Evolutionary conservation across 139 green algal species (phyloP).

Genomic region (Eudorina sp.): DNA sequence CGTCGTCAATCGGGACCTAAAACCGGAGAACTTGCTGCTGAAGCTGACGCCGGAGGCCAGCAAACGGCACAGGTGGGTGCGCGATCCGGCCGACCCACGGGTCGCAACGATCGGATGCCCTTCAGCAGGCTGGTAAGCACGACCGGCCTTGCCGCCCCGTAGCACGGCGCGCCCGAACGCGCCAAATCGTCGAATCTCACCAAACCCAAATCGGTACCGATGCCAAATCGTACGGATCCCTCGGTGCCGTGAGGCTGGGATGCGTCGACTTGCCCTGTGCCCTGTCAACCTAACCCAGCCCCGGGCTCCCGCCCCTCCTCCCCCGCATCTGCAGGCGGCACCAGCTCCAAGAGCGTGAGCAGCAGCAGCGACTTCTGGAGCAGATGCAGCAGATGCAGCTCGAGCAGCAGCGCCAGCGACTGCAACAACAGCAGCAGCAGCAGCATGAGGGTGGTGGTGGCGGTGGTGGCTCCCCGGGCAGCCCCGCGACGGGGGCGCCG

Average conservation of each 20-base stretch:
- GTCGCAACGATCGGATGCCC: no score
- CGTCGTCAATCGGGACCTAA: constrained; percentile 43
- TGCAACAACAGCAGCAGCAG: constrained; percentile 3
- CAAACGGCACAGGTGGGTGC: constrained; percentile 33
- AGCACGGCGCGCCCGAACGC: no score
- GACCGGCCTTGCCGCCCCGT: no score
- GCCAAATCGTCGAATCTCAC: no score
- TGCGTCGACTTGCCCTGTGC: no score
- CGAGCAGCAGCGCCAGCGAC: background rate
- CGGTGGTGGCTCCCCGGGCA: background rate
- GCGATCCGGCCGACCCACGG: no score
- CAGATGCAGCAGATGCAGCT: constrained; percentile 16
- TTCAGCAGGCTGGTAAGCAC: no score
- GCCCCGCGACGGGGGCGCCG: background rate
- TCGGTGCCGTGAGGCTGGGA: no score
- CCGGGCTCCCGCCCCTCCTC: no score
- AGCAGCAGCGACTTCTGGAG: background rate
- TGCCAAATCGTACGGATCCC: no score
- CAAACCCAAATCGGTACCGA: no score
- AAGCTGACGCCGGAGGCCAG: constrained; percentile 44
- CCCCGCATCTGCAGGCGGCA: constrained; percentile 8
- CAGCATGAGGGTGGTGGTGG: background rate
- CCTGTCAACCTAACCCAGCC: no score
- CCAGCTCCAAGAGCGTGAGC: constrained; percentile 37
- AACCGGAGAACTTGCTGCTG: constrained; percentile 49